Evolutionary conservation across 106 monocot genomes (phyloP), one percentile per base, ranked within the genome.

Genomic region (Platanthera zijinensis): DNA sequence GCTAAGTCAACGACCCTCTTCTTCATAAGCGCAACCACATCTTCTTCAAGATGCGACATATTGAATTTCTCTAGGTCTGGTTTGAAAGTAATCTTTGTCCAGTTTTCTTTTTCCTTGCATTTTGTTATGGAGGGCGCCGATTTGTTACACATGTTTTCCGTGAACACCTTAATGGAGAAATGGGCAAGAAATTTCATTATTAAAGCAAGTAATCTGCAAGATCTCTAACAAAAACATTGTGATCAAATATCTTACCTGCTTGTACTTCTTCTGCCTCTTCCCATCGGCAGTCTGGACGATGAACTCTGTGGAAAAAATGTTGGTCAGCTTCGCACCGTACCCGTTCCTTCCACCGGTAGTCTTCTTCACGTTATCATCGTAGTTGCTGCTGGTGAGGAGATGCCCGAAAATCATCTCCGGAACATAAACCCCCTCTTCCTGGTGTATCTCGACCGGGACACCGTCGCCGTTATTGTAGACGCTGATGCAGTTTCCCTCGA

Each of bases 351-450:
- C 97, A 8, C 97, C 97, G 4, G 97, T 99, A 7, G 97, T 99
- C 89, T 99, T 99, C 94, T 94, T 94, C 8, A 82, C 84, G 63
- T 85, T 85, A 10, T 99, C 97, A 71, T 99, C 89, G 71, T 94
- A 99, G 56, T 99, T 99, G 62, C 97, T 99, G 62, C 97, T 99
- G 14, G 97, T 99, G 17, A 99, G 80, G 69, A 99, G 83, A 57
- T 99, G 97, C 6, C 97, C 97, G 50, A 99, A 99, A 45, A 99
- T 99, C 83, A 99, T 64, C 88, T 99, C 97, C 14, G 97, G 97
- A 53, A 99, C 97, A 48, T 99, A 99, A 5, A 99, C 88, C 66
- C 89, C 86, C 80, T 99, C 97, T 81, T 99, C 97, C 81, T 80
- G 79, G 79, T 99, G 97, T 71, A 99, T 78, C 94, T 99, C 97